Base-by-base conservation (phyloP, 176 grass and related monocot species). In the Alopecurus myosuroides region DNA sequence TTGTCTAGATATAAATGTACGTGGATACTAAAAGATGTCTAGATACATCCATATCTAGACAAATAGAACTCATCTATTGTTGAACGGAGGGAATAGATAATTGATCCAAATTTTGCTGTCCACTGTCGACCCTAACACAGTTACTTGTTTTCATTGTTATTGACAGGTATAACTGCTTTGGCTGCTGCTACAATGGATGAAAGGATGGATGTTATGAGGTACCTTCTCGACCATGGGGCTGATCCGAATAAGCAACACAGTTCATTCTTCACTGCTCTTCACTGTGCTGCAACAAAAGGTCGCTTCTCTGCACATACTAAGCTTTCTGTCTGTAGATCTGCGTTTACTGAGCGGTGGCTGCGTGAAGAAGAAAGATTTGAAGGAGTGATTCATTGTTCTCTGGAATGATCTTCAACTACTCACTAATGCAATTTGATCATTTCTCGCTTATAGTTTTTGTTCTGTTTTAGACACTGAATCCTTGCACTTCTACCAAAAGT, bases 121-220 rank as follows among this genome's bases (percentile, higher is more conserved):
- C 41, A 44, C n/a, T 19, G 50, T 52, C 6, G 50, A 52, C 18
- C 50, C 50, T 52, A 6, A 52, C 18, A 78, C 36, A 4, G 37
- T 46, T 42, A 34, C 64, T 11, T 62, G 41, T 42, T 70, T 40
- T 13, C n/a, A 35, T 72, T 73, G 14, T 30, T 61, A 50, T 40
- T 72, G 67, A 42, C 86, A 90, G 83, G 83, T 81, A 18, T 69
- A 35, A 90, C 70, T 13, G 46, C 88, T 77, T 61, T 90, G 45
- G 33, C 26, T 70, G 35, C 53, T 49, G 84, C 84, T 29, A 61
- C 84, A 31, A 28, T 70, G 61, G 57, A 70, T 60, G 88, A 79
- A 34, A 80, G 79, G 40, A n/a, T 82, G 48, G 61, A 57, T 29
- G 57, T 11, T 7, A 51, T 18, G 42, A 89, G 66, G 19, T 86